Base-by-base conservation (phyloP, 495 filamentous ascomycete species). In the Cercophora newfieldiana region DNA sequence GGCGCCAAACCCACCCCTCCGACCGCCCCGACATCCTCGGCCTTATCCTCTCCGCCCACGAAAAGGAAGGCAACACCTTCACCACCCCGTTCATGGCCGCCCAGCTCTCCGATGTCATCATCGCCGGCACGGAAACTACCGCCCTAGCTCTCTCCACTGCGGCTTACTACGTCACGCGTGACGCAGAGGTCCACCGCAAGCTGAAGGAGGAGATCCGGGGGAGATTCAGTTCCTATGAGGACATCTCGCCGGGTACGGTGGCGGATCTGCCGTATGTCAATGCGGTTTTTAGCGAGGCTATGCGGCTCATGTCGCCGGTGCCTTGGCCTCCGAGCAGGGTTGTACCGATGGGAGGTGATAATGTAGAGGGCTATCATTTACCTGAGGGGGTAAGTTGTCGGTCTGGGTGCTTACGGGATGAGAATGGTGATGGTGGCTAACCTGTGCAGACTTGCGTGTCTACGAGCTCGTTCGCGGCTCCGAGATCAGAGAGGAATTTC, bases 61-160 rank as follows among this genome's bases (percentile, higher is more conserved):
- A 74, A 37, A 59, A 68, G 3, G 63, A 67, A n/a, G 61, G 30
- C n/a, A 37, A 30, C 4, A 44, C 37, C 25, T 66, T 72, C 28
- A 33, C 66, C 22, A 69, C 68, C 8, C 24, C 22, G 16, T 70
- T 69, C 59, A 66, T 72, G 18, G 70, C 71, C 12, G 72, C 72
- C 12, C 71, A 74, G 29, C 22, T 70, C 12, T 72, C 70, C 3
- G 71, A 72, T 25, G 44, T 72, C 4, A 63, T 75, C 7, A 72
- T 79, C 24, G 83, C 83, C 0, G 84, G 84, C 0, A 77, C 71
- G 33, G 83, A 85, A 61, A 86, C 83, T 0, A 83, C 79, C 0
- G 81, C 81, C 0, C 81, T 77, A 0, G 30, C 75, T 0, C 66
- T 86, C 0, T 73, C 79, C 1, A 78, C 76, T 0, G 62, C 71